Conservation (phyloP, 176 grass and related monocot species). For the Pontederia paniculata region DNA sequence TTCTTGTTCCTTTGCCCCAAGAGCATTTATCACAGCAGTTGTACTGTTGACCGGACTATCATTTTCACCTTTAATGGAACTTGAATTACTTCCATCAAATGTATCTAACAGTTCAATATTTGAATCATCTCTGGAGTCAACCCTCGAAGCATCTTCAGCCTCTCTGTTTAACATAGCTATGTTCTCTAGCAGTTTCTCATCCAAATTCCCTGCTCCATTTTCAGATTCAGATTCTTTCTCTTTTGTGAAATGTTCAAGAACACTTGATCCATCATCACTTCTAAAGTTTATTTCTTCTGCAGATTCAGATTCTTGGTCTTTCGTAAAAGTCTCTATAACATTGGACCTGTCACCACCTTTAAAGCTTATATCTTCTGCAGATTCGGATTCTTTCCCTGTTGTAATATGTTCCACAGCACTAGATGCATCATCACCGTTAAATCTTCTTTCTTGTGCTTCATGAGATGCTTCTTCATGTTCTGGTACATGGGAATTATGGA, state of each 20-base stretch:
- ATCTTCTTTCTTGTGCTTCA: slow-evolving; percentile 23
- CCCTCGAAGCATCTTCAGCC: slow-evolving; percentile 25
- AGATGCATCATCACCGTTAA: slow-evolving; percentile 18
- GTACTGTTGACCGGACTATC: slow-evolving; percentile 2
- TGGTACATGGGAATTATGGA: not conserved
- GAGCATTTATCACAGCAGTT: not conserved
- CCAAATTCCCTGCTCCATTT: not conserved
- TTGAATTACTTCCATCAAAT: slow-evolving; percentile 15
- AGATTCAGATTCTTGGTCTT: no score
- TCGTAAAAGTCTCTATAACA: not conserved
- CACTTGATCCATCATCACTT: slow-evolving; percentile 22
- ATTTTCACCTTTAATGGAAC: not conserved
- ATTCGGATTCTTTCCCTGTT: slow-evolving; percentile 3
- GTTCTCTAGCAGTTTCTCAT: slow-evolving; percentile 56
- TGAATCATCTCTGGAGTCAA: no score
- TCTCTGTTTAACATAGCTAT: slow-evolving; percentile 47
- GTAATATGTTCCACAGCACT: slow-evolving; percentile 15
- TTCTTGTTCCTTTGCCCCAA: not conserved
- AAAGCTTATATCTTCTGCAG: not conserved
- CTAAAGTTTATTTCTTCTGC: slow-evolving; percentile 3
- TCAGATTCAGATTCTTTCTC: slow-evolving; percentile 36
- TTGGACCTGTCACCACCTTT: not conserved
- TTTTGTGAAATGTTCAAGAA: slow-evolving; percentile 50
- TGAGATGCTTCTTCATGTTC: slow-evolving; percentile 15
- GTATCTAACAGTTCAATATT: slow-evolving; percentile 13